Percentiles rank a stretch among this genome's conserved stretches.
These are phyloP conservation scores for Raffaelea albimanens DNA, from an alignment of 2,329 filamentous ascomycete genomes.

Conservation along the genomic window DNA sequence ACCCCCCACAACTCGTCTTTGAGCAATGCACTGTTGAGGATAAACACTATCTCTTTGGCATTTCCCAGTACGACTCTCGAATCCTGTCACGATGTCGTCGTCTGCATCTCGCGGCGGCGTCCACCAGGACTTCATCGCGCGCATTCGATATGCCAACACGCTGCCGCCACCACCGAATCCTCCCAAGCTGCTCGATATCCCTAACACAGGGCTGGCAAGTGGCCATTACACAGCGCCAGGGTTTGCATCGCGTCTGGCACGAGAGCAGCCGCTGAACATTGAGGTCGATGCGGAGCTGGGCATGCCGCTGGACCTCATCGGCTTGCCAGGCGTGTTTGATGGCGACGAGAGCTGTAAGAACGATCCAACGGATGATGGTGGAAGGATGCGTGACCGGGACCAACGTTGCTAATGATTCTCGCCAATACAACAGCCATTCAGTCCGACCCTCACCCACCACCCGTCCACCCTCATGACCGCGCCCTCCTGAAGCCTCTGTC, in stretches of 20 bases:
- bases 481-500: constrained; percentile 74
- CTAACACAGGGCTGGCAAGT: constrained; percentile 78
- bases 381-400: neutral
- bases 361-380: neutral
- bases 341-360: constrained; percentile 81
- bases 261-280: constrained; percentile 90
- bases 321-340: constrained; percentile 89
- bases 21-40: too few relatives aligned
- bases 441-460: constrained; percentile 60
- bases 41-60: too few relatives aligned
- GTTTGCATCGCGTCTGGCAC: constrained; percentile 79
- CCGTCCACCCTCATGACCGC: constrained; percentile 74
- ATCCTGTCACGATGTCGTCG: constrained; percentile 26
- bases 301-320: constrained; percentile 92
- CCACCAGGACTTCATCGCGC: constrained; percentile 95
- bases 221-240: constrained; percentile 83
- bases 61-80: neutral
- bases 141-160: constrained; percentile 90
- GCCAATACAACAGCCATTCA: constrained; percentile 69
- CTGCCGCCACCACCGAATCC: constrained; percentile 89
- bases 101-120: constrained; percentile 35
- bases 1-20: too few relatives aligned
- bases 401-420: neutral
- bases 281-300: constrained; percentile 96
- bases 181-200: constrained; percentile 93